Conservation (phyloP, 371 early-diverging fungal genomes). For the Phascolomyces articulosus region DNA sequence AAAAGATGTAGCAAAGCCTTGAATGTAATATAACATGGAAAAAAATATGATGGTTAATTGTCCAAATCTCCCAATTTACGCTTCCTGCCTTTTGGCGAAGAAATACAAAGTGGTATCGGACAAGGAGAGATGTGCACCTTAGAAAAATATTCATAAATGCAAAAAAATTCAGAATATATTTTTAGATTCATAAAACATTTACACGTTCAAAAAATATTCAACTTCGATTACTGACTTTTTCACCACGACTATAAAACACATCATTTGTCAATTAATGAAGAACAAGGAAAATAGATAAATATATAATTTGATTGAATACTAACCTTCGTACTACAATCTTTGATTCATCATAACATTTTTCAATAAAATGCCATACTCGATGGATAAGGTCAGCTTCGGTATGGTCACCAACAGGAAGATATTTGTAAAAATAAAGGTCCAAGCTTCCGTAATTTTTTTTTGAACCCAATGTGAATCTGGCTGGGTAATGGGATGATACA, state of each 20-base stretch:
- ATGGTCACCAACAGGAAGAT: neutral
- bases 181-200: too few species aligned
- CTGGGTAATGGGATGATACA: neutral
- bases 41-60: too few species aligned
- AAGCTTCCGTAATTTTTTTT: neutral
- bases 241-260: conserved; percentile 4
- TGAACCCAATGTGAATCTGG: conserved; percentile 13
- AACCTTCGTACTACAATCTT: neutral
- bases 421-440: conserved; percentile 2
- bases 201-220: neutral
- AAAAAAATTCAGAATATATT: too few species aligned
- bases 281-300: too few species aligned
- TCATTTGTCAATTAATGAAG: neutral
- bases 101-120: too few species aligned
- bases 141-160: too few species aligned
- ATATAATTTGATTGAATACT: neutral
- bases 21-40: too few species aligned
- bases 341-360: conserved; percentile 6
- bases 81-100: too few species aligned
- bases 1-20: too few species aligned
- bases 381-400: conserved; percentile 8
- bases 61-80: too few species aligned
- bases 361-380: neutral
- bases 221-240: neutral
- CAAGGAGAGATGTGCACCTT: too few species aligned